Conservation (phyloP, 2,329 filamentous ascomycete species). For the Colletotrichum falcatum region DNA sequence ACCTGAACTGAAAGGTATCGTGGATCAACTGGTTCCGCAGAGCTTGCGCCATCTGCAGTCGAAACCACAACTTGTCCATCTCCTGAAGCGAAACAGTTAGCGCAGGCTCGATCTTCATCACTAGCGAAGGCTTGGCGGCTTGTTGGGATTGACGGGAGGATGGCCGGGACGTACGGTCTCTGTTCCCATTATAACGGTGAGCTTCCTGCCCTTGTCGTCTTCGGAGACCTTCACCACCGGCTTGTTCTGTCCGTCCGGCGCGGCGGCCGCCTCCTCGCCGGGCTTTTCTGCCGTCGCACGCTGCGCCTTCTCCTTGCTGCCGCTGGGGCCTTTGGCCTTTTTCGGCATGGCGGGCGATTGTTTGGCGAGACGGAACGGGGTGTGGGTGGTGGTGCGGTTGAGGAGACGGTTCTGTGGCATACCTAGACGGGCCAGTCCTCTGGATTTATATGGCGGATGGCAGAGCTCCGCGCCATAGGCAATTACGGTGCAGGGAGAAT, state of each 20-base stretch:
- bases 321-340: neutral
- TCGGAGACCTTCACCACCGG: neutral
- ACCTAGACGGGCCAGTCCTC: neutral
- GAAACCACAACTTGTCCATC: neutral
- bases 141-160: too few species aligned
- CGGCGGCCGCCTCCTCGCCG: neutral
- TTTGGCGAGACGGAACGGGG: neutral
- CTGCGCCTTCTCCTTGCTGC: neutral
- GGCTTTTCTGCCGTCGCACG: too few species aligned
- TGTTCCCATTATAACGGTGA: constrained; percentile 2
- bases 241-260: neutral
- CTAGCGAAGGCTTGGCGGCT: too few species aligned
- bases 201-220: constrained; percentile 6
- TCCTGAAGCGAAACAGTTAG: neutral
- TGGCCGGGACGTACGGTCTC: neutral
- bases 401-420: rapidly evolving
- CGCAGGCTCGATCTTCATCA: rapidly evolving
- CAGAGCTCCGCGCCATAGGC: neutral
- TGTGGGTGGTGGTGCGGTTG: too few species aligned
- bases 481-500: neutral
- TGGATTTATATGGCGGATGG: neutral
- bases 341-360: neutral
- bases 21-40: neutral
- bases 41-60: neutral
- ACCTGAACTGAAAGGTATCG: too few species aligned